phyloP scores from a whole-genome alignment of 78 protist genomes.

The Dictyostelium capitatum region DNA sequence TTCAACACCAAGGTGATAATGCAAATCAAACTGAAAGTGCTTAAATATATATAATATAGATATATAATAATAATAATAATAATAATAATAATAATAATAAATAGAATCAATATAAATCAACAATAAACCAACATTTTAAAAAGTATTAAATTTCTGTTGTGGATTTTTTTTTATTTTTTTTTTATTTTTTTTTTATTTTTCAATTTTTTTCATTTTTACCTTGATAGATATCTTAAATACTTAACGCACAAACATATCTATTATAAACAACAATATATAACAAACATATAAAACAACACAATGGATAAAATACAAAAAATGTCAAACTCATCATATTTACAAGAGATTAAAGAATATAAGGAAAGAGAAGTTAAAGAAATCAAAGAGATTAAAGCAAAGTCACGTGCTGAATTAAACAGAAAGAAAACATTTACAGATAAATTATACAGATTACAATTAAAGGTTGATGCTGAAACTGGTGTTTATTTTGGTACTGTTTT shows the following conservation, averaged over 20 bases:
- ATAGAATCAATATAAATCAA: no score
- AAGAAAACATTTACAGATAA: not conserved
- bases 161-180: not conserved
- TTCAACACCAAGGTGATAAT: no score
- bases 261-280: not conserved
- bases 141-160: no score
- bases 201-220: not conserved
- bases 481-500: not conserved
- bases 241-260: not conserved
- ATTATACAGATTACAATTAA: not conserved
- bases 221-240: not conserved
- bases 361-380: not conserved
- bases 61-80: no score
- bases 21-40: no score
- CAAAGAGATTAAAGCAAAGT: not conserved
- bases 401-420: not conserved
- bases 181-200: not conserved
- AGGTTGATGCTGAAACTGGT: constrained; percentile 5
- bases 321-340: not conserved
- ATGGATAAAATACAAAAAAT: not conserved
- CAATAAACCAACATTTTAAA: no score
- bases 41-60: no score
- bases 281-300: not conserved
- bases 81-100: no score
- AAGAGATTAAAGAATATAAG: constrained; percentile 8